Base-by-base conservation (phyloP, 305 asterid species). In the Ajuga reptans region DNA sequence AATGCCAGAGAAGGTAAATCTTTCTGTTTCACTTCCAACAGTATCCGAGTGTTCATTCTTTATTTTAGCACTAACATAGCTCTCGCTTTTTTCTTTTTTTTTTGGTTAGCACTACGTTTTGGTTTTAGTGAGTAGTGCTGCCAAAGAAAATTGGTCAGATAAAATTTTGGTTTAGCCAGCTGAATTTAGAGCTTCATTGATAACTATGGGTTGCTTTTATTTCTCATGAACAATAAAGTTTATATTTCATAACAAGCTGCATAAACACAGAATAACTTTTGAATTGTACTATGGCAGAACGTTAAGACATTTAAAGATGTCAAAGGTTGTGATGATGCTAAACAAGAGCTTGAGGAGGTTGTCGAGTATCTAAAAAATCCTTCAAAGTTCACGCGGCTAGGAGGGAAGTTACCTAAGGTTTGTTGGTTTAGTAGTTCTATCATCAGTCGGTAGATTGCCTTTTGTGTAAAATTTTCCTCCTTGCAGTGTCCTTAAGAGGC, bases 311-410 rank as follows among this genome's bases (percentile, higher is more conserved):
- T 93, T 74, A 93, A 93, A 86, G 99, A 93, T 74, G 99, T 90
- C 76, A 93, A 87, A 83, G 99, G 99, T 63, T 93, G 99, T 75
- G 99, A 93, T 85, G 99, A 93, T 86, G 97, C 99, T 60, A 93
- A 93, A 63, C 96, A 93, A 86, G 99, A 93, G 89, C 99, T 93
- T 61, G 99, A 86, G 86, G 97, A 93, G 89, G 95, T 93, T 80
- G 99, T 93, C 58, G 92, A 93, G 86, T 93, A 90, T 83, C 89
- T 93, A 12, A 93, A 75, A 72, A 86, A 89, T 78, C 97, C 99
- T 63, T 46, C 89, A n/a, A 90, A 93, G 82, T 90, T 93, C 84
- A 93, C 99, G 71, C 86, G 96, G 43, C 83, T 90, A 69, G 99
- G 99, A 73, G 99, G 99, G 47, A 93, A 93, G 79, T 76, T 93